Evolutionary conservation across 2,329 filamentous ascomycete genomes (phyloP).

Genomic region (Kalmusia sp.): DNA sequence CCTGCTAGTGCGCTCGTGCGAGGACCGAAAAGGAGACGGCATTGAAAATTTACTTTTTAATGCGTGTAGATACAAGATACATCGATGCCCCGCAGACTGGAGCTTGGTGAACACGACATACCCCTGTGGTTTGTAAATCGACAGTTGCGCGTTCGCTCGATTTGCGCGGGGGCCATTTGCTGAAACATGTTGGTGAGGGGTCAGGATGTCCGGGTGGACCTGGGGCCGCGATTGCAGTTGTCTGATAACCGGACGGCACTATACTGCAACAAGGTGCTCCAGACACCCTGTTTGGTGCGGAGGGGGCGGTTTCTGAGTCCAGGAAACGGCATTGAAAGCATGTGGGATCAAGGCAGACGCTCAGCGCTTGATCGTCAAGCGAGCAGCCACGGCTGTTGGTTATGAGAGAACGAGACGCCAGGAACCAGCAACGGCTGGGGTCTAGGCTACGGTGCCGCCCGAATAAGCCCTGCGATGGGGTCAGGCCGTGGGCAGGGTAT

Average conservation of each 20-base stretch:
- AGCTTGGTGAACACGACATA: conserved; percentile 25
- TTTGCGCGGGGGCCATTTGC: conserved; percentile 30
- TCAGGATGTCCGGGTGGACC: conserved; percentile 22
- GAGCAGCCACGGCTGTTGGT: conserved; percentile 12
- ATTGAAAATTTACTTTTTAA: conserved; percentile 17
- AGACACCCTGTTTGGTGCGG: conserved; percentile 20
- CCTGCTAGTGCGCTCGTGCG: conserved; percentile 18
- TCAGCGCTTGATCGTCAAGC: not conserved
- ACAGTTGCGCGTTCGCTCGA: conserved; percentile 16
- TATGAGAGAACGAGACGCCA: conserved; percentile 7
- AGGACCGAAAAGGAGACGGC: conserved; percentile 17
- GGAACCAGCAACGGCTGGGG: conserved; percentile 18
- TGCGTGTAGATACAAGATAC: conserved; percentile 20
- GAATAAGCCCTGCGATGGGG: conserved; percentile 27
- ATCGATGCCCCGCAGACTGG: conserved; percentile 18
- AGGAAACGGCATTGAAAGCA: conserved; percentile 5
- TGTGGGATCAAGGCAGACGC: conserved; percentile 2
- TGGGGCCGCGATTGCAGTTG: conserved; percentile 27
- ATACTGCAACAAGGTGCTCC: conserved; percentile 25
- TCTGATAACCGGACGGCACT: conserved; percentile 31
- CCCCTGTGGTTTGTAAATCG: conserved; percentile 22
- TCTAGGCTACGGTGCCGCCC: conserved; percentile 33
- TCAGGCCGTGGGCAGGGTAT: conserved; percentile 15
- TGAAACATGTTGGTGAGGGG: conserved; percentile 36
- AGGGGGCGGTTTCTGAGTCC: conserved; percentile 9